Conservation (phyloP, 305 asterid species). For the Rubia tinctorum region DNA sequence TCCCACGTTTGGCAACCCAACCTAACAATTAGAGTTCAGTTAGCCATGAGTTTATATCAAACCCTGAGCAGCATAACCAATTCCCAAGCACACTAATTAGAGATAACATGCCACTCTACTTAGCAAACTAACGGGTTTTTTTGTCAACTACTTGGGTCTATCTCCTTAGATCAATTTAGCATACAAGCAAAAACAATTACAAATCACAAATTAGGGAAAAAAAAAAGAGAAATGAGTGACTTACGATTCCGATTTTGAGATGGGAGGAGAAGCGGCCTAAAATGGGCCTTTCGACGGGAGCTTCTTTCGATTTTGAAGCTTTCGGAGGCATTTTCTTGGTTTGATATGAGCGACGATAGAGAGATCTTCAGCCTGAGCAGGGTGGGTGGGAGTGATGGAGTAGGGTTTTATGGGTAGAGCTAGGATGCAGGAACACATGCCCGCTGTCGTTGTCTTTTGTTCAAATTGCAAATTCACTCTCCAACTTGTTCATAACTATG, state of each 20-base stretch:
- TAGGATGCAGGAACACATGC: not conserved
- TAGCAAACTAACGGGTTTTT: not conserved
- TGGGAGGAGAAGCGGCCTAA: constrained; percentile 94
- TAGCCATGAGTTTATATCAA: not conserved
- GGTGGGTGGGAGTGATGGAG: not conserved
- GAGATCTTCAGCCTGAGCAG: not conserved
- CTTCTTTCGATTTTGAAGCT: constrained; percentile 86
- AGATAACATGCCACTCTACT: not conserved
- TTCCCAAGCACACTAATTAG: not conserved
- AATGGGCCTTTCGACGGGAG: constrained; percentile 71
- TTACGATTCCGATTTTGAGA: constrained; percentile 87
- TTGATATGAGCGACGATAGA: not conserved
- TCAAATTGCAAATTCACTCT: too few relatives aligned
- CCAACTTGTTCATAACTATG: too few relatives aligned
- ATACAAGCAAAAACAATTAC: not conserved
- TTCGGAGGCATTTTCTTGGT: constrained; percentile 68
- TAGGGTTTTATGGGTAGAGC: constrained; percentile 1
- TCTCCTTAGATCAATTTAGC: too few relatives aligned
- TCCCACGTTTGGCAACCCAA: constrained; percentile 96
- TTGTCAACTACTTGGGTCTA: too few relatives aligned
- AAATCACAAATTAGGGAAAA: not conserved
- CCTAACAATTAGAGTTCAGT: constrained; percentile 44
- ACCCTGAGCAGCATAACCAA: not conserved
- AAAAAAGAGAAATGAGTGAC: constrained; percentile 9
- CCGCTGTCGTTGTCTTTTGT: too few relatives aligned